Percentiles rank a stretch among this genome's conserved stretches.
Evolutionary conservation across 169 alveolate genomes (phyloP).

Genomic region (Theileria sp.): DNA sequence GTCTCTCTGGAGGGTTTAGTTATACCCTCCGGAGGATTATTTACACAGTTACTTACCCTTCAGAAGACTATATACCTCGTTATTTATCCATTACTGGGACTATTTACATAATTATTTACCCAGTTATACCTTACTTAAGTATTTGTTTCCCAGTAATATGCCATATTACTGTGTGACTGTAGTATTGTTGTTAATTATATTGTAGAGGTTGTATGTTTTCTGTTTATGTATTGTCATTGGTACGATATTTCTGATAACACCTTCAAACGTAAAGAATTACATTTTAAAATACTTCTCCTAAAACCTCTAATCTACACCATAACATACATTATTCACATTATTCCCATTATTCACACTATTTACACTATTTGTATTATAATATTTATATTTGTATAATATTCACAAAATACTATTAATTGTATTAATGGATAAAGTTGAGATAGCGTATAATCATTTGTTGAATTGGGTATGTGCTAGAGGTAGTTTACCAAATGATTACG

Average conservation of each 20-base stretch:
- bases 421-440: slow-evolving; percentile 47
- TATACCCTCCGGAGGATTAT: no score
- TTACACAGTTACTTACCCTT: no score
- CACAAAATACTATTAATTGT: no score
- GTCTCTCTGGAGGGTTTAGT: no score
- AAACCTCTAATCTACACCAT: background rate
- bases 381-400: background rate
- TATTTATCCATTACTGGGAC: background rate
- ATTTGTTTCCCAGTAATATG: background rate
- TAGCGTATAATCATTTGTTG: slow-evolving; percentile 55
- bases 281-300: slow-evolving; percentile 22
- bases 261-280: slow-evolving; percentile 42
- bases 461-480: slow-evolving; percentile 65
- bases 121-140: no score
- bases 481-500: slow-evolving; percentile 57
- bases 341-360: background rate
- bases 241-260: slow-evolving; percentile 38
- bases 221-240: slow-evolving; percentile 45
- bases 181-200: background rate
- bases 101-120: background rate
- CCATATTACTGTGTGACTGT: background rate
- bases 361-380: no score
- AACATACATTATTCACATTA: background rate
- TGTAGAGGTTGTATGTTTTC: slow-evolving; percentile 46
- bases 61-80: no score